These are phyloP conservation scores for Botrytis squamosa DNA, from an alignment of 2,329 filamentous ascomycete genomes.

Conservation along the genomic window DNA sequence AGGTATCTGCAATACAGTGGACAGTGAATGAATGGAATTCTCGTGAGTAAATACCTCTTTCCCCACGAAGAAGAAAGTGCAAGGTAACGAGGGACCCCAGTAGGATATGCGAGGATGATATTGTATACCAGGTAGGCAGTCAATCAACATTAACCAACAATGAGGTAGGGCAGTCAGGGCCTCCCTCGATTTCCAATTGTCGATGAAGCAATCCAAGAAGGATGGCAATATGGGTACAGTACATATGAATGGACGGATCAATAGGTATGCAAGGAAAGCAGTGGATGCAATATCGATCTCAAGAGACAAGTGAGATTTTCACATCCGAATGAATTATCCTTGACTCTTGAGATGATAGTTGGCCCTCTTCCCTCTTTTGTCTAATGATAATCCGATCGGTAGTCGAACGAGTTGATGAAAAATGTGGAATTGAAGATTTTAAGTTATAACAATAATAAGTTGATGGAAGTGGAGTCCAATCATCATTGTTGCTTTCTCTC, in stretches of 20 bases:
- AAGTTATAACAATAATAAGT: constrained; percentile 9
- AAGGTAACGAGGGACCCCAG: constrained; percentile 6
- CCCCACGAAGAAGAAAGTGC: constrained; percentile 16
- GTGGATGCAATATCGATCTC: not conserved
- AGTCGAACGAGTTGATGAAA: not conserved
- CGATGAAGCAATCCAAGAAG: constrained; percentile 4
- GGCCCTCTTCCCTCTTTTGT: constrained; percentile 17
- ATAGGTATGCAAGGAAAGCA: not conserved
- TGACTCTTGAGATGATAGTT: constrained; percentile 4
- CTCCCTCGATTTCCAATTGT: not conserved
- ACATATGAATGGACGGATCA: not conserved
- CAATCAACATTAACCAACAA: constrained; percentile 14
- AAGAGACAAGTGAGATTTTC: not conserved
- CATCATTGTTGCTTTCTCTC: not conserved
- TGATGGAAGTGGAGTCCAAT: constrained; percentile 6
- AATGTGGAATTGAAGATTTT: constrained; percentile 26
- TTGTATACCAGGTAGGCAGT: not conserved
- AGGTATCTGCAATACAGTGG: not conserved
- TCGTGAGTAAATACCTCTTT: constrained; percentile 19
- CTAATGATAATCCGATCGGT: constrained; percentile 24
- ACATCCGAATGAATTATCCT: constrained; percentile 2
- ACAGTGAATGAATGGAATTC: not conserved
- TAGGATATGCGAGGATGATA: constrained; percentile 18
- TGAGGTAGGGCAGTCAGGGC: not conserved
- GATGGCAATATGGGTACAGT: not conserved